Percentiles rank a stretch among this genome's conserved stretches.
Evolutionary conservation across 257 asterid genomes (phyloP).

Genomic region (Solanum chiquidenum): DNA sequence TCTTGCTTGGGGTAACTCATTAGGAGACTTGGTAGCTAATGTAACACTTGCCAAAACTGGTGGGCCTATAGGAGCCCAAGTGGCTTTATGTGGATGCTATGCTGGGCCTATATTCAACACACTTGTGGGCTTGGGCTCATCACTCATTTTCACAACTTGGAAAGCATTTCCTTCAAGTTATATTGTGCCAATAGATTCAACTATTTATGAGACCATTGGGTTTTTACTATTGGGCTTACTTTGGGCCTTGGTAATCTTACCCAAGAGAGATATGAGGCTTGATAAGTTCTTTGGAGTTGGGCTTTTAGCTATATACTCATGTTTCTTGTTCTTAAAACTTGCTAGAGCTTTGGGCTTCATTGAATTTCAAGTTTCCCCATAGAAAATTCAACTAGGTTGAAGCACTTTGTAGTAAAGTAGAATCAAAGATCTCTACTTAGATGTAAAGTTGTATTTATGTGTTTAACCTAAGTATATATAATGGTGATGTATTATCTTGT

Average conservation of each 20-base stretch:
- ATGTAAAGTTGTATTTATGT: background rate
- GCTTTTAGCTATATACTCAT: slow-evolving; percentile 48
- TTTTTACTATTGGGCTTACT: slow-evolving; percentile 61
- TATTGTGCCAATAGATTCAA: slow-evolving; percentile 27
- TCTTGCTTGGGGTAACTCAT: slow-evolving; percentile 88
- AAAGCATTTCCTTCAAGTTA: slow-evolving; percentile 37
- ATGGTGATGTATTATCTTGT: background rate
- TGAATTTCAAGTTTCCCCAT: background rate
- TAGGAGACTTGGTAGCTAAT: slow-evolving; percentile 65
- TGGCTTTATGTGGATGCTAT: slow-evolving; percentile 75
- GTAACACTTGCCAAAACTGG: slow-evolving; percentile 48
- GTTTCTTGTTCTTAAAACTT: background rate
- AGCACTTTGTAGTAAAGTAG: background rate
- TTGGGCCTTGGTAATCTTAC: slow-evolving; percentile 68
- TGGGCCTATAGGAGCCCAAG: slow-evolving; percentile 47
- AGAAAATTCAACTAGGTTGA: background rate
- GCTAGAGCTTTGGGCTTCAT: slow-evolving; percentile 3
- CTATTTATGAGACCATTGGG: slow-evolving; percentile 55
- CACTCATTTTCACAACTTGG: slow-evolving; percentile 54
- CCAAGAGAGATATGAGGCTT: slow-evolving; percentile 45
- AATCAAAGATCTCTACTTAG: background rate
- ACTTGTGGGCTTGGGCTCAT: slow-evolving; percentile 59
- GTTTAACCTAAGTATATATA: background rate
- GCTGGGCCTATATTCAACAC: slow-evolving; percentile 83
- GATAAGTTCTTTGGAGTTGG: slow-evolving; percentile 58